A percentile compares a stretch with the other conserved stretches of the same genome.
These are phyloP conservation scores for Phialophora tarda DNA, from an alignment of 2,329 filamentous ascomycete species.

Conservation along the genomic window DNA sequence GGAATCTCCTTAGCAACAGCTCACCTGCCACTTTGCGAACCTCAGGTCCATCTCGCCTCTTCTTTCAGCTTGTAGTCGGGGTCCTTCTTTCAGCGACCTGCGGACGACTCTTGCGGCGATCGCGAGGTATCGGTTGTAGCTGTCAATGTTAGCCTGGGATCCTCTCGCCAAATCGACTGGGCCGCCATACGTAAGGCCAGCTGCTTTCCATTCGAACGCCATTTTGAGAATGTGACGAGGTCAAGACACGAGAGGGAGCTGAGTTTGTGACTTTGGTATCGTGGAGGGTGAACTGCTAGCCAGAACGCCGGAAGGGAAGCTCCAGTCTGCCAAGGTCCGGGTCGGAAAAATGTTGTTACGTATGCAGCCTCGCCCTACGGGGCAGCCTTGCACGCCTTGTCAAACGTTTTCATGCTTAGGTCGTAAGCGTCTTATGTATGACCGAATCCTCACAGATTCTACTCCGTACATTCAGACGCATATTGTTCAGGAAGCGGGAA, in stretches of 20 bases:
- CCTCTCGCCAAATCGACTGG: constrained; percentile 37
- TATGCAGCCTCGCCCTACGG: background rate
- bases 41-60: constrained; percentile 86
- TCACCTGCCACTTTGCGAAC: constrained; percentile 95
- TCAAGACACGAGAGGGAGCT: background rate
- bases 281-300: constrained; percentile 6
- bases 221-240: constrained; percentile 57
- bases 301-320: constrained; percentile 1
- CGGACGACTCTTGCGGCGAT: constrained; percentile 94
- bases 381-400: background rate
- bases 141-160: constrained; percentile 56
- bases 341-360: constrained; percentile 8
- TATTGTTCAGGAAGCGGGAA: too few species aligned
- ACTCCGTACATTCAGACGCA: too few species aligned
- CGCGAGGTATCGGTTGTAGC: constrained; percentile 99
- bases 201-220: constrained; percentile 97
- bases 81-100: constrained; percentile 94
- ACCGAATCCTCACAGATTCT: too few species aligned
- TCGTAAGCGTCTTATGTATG: too few species aligned
- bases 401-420: too few species aligned
- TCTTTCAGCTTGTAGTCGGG: constrained; percentile 84
- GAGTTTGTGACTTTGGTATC: constrained; percentile 4
- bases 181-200: constrained; percentile 83
- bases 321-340: constrained; percentile 8
- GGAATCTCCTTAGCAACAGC: constrained; percentile 47